Conservation (phyloP, 257 asterid genomes). For the Apocynum venetum region DNA sequence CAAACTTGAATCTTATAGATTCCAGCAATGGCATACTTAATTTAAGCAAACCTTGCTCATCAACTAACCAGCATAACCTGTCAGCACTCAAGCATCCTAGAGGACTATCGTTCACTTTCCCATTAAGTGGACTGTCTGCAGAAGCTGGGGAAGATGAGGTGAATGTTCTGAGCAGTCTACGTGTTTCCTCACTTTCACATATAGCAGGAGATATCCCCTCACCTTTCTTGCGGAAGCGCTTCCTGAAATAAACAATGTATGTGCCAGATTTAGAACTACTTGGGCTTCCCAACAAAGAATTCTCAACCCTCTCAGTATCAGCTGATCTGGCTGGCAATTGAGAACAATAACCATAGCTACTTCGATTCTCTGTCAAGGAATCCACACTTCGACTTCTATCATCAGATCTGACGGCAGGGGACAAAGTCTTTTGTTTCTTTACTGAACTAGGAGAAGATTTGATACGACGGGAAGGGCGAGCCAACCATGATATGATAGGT, state of each 20-base stretch:
- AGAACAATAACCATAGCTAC: slow-evolving; percentile 30
- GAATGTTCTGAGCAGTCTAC: slow-evolving; percentile 23
- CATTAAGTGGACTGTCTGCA: slow-evolving; percentile 21
- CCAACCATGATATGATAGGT: slow-evolving; percentile 88
- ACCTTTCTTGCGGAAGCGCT: slow-evolving; percentile 41
- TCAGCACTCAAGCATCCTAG: slow-evolving; percentile 21
- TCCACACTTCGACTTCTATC: slow-evolving; percentile 28
- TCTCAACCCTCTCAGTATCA: slow-evolving; percentile 29
- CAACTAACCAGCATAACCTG: slow-evolving; percentile 39
- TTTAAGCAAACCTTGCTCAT: slow-evolving; percentile 41
- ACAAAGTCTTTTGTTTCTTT: slow-evolving; percentile 46
- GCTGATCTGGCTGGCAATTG: slow-evolving; percentile 31
- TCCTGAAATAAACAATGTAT: slow-evolving; percentile 67
- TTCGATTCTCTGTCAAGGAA: slow-evolving; percentile 29
- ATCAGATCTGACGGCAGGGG: slow-evolving; percentile 33
- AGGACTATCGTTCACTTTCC: slow-evolving; percentile 13
- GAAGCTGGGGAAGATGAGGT: slow-evolving; percentile 15
- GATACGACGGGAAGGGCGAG: slow-evolving; percentile 71
- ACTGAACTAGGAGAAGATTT: slow-evolving; percentile 54
- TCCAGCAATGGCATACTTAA: slow-evolving; percentile 34
- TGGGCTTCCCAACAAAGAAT: slow-evolving; percentile 32
- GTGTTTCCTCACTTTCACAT: slow-evolving; percentile 33
- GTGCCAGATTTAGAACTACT: slow-evolving; percentile 30
- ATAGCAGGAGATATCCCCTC: slow-evolving; percentile 28
- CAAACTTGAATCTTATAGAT: slow-evolving; percentile 37